A percentile compares a stretch with the other conserved stretches of the same genome.
phyloP scores from a whole-genome alignment of 169 alveolate genomes.

The Babesia ovata region DNA sequence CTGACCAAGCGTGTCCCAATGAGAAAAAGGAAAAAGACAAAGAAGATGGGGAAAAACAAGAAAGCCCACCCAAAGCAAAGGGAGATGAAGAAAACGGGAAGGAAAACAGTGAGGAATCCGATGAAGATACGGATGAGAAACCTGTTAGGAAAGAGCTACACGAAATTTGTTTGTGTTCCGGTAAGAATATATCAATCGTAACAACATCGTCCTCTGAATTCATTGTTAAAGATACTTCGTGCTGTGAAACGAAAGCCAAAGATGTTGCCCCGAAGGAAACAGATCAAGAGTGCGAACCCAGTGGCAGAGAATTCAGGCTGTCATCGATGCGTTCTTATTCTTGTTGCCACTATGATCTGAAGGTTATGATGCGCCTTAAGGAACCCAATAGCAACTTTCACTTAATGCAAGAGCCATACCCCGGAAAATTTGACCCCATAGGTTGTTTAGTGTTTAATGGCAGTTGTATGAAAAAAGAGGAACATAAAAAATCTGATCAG shows the following conservation, averaged over 20 bases:
- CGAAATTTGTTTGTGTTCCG: not conserved
- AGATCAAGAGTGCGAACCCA: not conserved
- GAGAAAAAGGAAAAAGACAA: not conserved
- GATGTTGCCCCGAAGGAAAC: not conserved
- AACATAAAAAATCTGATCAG: not conserved
- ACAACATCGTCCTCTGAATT: slow-evolving; percentile 19
- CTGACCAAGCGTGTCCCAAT: not conserved
- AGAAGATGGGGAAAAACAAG: not conserved
- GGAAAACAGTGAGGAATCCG: slow-evolving; percentile 2
- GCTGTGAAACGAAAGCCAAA: not conserved
- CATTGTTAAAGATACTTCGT: slow-evolving; percentile 13
- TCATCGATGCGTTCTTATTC: slow-evolving; percentile 14
- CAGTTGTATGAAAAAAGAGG: not conserved
- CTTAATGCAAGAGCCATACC: slow-evolving; percentile 45
- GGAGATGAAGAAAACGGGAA: not conserved
- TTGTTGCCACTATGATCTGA: slow-evolving; percentile 58
- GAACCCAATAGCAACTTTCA: slow-evolving; percentile 26
- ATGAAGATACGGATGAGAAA: slow-evolving; percentile 17
- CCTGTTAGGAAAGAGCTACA: slow-evolving; percentile 34
- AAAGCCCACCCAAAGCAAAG: not conserved
- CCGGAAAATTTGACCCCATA: slow-evolving; percentile 36
- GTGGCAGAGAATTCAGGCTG: slow-evolving; percentile 17
- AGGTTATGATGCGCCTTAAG: slow-evolving; percentile 28
- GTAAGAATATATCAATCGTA: slow-evolving; percentile 5
- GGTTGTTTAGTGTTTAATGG: slow-evolving; percentile 33